These are phyloP conservation scores for Tagetes erecta DNA, from an alignment of 129 eudicot genomes.

Conservation along the genomic window DNA sequence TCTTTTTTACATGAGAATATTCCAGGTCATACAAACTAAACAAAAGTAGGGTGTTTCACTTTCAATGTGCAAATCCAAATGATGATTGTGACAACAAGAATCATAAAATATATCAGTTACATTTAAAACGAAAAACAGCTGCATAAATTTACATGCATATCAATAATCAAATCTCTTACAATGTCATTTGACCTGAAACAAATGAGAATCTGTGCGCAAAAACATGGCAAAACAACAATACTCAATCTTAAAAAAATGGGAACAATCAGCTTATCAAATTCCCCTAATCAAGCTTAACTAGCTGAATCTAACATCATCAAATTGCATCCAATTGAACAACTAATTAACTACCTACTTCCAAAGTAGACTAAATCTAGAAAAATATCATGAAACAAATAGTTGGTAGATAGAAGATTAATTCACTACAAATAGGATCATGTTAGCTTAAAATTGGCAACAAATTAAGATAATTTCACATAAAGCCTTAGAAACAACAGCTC, in stretches of 20 bases:
- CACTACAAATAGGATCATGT: constrained; percentile 5
- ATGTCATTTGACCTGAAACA: not conserved
- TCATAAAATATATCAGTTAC: constrained; percentile 4
- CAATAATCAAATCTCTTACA: constrained; percentile 9
- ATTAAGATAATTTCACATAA: not conserved
- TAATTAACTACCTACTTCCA: not conserved
- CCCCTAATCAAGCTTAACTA: not conserved
- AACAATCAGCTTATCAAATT: not conserved
- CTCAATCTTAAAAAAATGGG: not conserved
- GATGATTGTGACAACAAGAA: not conserved
- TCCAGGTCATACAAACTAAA: not conserved
- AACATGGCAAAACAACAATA: not conserved
- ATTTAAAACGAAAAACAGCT: not conserved
- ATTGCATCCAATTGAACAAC: not conserved
- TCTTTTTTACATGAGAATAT: not conserved
- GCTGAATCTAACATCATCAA: constrained; percentile 1
- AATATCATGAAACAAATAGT: not conserved
- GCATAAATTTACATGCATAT: not conserved
- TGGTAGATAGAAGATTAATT: not conserved
- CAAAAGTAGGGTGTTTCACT: not conserved
- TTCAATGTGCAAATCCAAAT: not conserved
- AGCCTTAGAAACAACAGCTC: not conserved
- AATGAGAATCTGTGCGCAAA: no score
- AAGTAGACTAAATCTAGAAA: not conserved
- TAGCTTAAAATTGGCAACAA: not conserved